Conservation (phyloP, 352 stramenopile genomes). For the Phytophthora sp. region DNA sequence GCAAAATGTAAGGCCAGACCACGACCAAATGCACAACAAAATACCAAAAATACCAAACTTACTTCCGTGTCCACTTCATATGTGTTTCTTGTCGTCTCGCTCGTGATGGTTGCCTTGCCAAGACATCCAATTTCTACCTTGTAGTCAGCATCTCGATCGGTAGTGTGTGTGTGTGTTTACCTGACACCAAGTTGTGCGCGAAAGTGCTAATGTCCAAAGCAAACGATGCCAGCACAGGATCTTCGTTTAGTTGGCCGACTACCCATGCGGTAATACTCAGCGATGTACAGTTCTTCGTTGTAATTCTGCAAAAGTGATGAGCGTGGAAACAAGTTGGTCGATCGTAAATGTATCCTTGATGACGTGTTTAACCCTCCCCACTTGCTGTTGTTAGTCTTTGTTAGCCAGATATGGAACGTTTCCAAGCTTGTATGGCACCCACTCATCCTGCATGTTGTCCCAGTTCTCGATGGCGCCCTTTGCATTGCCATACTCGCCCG, state of each 20-base stretch:
- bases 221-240: not conserved
- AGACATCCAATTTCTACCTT: not conserved
- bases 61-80: not conserved
- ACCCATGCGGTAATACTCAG: slow-evolving; percentile 9
- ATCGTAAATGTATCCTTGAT: not conserved
- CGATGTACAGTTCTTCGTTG: slow-evolving; percentile 6
- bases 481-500: not conserved
- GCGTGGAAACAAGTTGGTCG: slow-evolving; percentile 2
- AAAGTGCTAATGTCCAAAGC: not conserved
- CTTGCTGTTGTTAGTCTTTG: slow-evolving; percentile 25
- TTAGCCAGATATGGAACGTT: slow-evolving; percentile 2
- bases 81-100: not conserved
- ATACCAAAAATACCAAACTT: not conserved
- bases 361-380: slow-evolving; percentile 8
- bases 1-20: not conserved
- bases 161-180: not conserved
- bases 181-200: not conserved
- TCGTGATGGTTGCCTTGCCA: not conserved
- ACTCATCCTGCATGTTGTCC: not conserved
- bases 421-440: not conserved
- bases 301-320: slow-evolving; percentile 13
- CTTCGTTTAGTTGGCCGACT: not conserved
- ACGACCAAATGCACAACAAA: not conserved
- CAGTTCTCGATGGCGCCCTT: not conserved
- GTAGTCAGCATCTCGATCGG: not conserved